These are phyloP conservation scores for Neospermospora avenae DNA, from an alignment of 2,329 filamentous ascomycete species.

Conservation along the genomic window DNA sequence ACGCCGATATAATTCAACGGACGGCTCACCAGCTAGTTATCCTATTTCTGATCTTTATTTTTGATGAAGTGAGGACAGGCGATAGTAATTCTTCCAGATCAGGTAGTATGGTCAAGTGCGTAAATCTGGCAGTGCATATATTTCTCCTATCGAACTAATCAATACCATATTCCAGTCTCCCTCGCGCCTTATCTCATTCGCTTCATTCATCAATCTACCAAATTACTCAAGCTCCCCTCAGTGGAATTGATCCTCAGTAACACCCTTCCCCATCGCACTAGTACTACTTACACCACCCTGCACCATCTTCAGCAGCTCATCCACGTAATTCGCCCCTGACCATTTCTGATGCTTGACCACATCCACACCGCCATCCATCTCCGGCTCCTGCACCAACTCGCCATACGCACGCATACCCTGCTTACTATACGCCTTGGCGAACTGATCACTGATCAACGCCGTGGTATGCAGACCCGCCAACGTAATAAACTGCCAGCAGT, in stretches of 20 bases:
- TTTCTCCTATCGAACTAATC: neutral
- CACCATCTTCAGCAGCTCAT: conserved; percentile 96
- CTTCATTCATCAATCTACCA: too few relatives aligned
- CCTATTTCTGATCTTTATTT: too few relatives aligned
- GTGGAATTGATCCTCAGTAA: conserved; percentile 97
- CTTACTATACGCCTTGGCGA: conserved; percentile 76
- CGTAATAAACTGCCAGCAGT: conserved; percentile 99
- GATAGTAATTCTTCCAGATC: too few relatives aligned
- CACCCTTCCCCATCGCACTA: conserved; percentile 94
- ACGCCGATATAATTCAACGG: too few relatives aligned
- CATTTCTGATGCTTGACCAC: conserved; percentile 99
- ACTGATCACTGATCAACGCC: conserved; percentile 85
- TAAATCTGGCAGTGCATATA: too few relatives aligned
- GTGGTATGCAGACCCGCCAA: conserved; percentile 94
- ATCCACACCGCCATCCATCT: conserved; percentile 86
- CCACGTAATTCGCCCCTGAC: conserved; percentile 91
- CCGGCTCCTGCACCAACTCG: conserved; percentile 95
- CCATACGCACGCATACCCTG: conserved; percentile 95
- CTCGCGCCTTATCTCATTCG: neutral
- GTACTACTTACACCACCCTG: conserved; percentile 88
- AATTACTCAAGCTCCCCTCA: conserved; percentile 5
- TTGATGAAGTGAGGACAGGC: too few relatives aligned
- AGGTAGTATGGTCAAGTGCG: too few relatives aligned
- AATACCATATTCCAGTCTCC: neutral
- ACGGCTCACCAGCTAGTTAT: too few relatives aligned